Base-by-base conservation (phyloP, 176 grass and related monocot species). In the Triticum dicoccoides region DNA sequence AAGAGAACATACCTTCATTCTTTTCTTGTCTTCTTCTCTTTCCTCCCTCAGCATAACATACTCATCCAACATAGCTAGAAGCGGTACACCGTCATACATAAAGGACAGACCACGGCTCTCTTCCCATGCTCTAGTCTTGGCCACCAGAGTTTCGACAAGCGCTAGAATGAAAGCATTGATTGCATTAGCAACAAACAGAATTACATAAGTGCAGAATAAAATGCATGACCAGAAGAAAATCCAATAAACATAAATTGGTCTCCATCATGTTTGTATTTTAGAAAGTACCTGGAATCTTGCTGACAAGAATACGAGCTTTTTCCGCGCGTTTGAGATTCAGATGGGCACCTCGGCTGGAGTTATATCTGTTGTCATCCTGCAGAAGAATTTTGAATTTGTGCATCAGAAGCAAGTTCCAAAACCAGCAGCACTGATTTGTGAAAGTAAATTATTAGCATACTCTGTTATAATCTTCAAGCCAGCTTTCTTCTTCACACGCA, bases 321-420 rank as follows among this genome's bases (percentile, higher is more conserved):
- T 99, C 97, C 61, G 97, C 97, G 82, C 97, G 97, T 58, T 99
- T 99, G 80, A 99, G 92, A 83, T 93, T 97, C 61, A 99, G 86
- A 51, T 99, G 97, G 30, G 97, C 97, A 81, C 97, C 97, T 59
- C 97, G 87, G 92, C 92, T 99, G 51, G 97, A 99, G 92, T 91
- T 99, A 92, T 99, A 99, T 83, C 97, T 96, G 77, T 97, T 99
- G 58, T 99, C 92, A 89, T 99, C 97, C 97, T 99, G 90, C 47
- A 92, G 67, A 77, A 79, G 9, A 7, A 51, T 76, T 80, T 59
- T 69, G 61, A 42, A 41, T 76, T 80, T 33, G 47, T 79, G 20
- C 27, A 2, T 91, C 11, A 86, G 67, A 86, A 68, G 51, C 21
- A 33, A 78, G 14, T 83, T 25, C 14, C 29, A 84, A 9, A 71